Conservation (phyloP, 257 asterid species). For the Solanum arcanum region DNA sequence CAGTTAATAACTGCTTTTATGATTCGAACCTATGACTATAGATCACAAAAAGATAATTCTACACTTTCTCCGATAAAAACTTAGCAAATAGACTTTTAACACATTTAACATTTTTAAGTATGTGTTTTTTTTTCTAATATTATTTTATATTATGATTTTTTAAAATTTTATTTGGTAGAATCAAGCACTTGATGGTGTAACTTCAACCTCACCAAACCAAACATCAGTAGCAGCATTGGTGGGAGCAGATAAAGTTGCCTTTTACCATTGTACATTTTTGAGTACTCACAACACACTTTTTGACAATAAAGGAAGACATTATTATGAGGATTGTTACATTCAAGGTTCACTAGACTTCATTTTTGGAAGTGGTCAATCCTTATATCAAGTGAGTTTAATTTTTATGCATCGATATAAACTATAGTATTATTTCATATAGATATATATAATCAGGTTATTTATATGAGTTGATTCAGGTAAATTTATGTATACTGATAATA, state of each 20-base stretch:
- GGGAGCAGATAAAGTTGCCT: constrained; percentile 59
- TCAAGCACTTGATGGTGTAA: constrained; percentile 29
- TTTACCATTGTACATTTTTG: constrained; percentile 61
- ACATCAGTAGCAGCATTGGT: constrained; percentile 63
- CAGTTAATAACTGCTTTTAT: neutral
- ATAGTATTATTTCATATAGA: neutral
- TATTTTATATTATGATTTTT: neutral
- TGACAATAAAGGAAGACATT: constrained; percentile 67
- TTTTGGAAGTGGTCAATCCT: constrained; percentile 61
- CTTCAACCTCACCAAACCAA: constrained; percentile 20
- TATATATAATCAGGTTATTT: neutral
- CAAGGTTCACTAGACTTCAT: constrained; percentile 75
- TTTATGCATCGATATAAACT: neutral
- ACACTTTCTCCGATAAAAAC: neutral
- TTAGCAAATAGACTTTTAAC: neutral
- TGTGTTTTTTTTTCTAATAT: neutral
- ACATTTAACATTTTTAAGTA: neutral
- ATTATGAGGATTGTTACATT: constrained; percentile 57
- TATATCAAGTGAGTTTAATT: constrained; percentile 40
- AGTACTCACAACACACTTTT: constrained; percentile 68
- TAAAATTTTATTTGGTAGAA: constrained; percentile 20
- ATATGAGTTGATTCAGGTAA: neutral
- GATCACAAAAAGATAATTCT: neutral
- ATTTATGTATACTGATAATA: neutral
- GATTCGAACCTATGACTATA: neutral